phyloP scores from a whole-genome alignment of 805 yeast genomes.

The Yamadazyma takamatsuzukensis region DNA sequence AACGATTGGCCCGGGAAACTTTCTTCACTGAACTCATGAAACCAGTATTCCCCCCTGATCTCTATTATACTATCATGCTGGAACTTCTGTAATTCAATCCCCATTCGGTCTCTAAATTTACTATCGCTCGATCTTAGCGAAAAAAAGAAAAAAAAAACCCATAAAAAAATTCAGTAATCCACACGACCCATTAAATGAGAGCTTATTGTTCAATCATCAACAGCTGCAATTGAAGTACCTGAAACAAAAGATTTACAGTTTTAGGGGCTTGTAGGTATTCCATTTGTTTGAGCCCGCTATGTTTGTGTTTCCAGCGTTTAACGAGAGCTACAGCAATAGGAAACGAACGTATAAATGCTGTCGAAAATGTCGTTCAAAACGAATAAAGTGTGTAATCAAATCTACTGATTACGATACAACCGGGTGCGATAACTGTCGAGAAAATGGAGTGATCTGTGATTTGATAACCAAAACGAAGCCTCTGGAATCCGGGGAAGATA shows the following conservation, averaged over 20 bases:
- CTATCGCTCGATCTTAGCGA: no score
- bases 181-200: no score
- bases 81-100: slow-evolving; percentile 17
- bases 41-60: slow-evolving; percentile 54
- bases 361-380: slow-evolving; percentile 23
- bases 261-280: neutral
- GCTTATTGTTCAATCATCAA: no score
- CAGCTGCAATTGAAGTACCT: neutral
- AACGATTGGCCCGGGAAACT: slow-evolving; percentile 88
- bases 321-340: slow-evolving; percentile 29
- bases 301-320: slow-evolving; percentile 37
- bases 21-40: slow-evolving; percentile 66
- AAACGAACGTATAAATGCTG: slow-evolving; percentile 34
- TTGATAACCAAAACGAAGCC: no score
- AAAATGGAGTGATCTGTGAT: slow-evolving; percentile 1
- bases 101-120: no score
- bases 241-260: neutral
- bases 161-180: no score
- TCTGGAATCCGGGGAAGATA: no score
- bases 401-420: slow-evolving; percentile 20
- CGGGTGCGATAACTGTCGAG: slow-evolving; percentile 28
- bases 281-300: no score
- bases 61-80: slow-evolving; percentile 25
- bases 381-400: slow-evolving; percentile 26
- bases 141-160: no score